phyloP scores from a whole-genome alignment of 1,139 yeast species.

The Suhomyces bolitotheri region DNA sequence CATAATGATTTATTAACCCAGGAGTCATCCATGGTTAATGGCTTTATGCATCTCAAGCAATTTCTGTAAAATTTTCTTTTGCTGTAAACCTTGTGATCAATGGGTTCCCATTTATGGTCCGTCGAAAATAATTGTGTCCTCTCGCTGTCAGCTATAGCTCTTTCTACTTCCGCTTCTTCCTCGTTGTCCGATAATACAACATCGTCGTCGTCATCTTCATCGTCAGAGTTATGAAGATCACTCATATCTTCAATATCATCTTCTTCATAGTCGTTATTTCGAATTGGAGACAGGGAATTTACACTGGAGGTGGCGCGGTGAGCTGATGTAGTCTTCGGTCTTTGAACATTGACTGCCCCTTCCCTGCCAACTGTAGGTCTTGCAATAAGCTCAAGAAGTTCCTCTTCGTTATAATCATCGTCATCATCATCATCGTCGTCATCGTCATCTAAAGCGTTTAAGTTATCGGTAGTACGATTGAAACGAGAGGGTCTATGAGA shows the following conservation, averaged over 20 bases:
- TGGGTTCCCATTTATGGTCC: conserved; percentile 50
- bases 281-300: not conserved
- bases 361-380: conserved; percentile 5
- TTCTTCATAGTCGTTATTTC: conserved; percentile 25
- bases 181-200: conserved; percentile 19
- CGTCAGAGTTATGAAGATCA: conserved; percentile 40
- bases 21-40: conserved; percentile 51
- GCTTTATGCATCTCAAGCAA: conserved; percentile 58
- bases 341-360: not conserved
- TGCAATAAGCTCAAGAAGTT: conserved; percentile 13
- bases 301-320: no score
- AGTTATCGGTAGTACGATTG: no score
- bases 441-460: conserved; percentile 8
- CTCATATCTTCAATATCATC: conserved; percentile 35
- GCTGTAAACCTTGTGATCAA: conserved; percentile 35
- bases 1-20: conserved; percentile 55
- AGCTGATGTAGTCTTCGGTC: not conserved
- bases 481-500: no score
- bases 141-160: not conserved
- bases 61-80: conserved; percentile 50
- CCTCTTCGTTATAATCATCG: conserved; percentile 14
- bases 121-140: not conserved
- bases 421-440: conserved; percentile 16
- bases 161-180: conserved; percentile 14
- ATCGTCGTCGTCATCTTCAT: conserved; percentile 35